Base-by-base conservation (phyloP, 169 alveolate genomes). In the Plasmodium coatneyi region DNA sequence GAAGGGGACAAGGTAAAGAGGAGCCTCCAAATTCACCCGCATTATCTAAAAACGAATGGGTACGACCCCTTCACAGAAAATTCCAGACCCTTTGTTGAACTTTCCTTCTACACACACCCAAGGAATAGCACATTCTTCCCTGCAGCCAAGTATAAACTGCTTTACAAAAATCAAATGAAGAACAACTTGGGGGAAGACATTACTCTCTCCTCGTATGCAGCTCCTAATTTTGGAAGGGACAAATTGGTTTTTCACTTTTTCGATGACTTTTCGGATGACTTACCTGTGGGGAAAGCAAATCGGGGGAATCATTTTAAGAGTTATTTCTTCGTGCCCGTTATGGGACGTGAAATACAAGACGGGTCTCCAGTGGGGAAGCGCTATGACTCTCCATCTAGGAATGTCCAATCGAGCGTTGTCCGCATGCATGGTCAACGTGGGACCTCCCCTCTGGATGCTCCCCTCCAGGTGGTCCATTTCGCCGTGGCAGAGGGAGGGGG, bases 401-500 rank as follows among this genome's bases (percentile, higher is more conserved):
- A 4, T 49, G 22, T 3, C 22, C 60, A 12, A 14, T 12, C 7
- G 60, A 49, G 60, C 22, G 22, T 6, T 49, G 60, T 14, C 60
- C 22, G 1, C 9, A 14, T 14, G 60, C 19, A 16, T 16, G 60
- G 22, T 49, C n/a, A 43, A 43, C 54, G 54, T 43, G 54, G 54
- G n/a, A 10, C 4, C 54, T n/a, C 28, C 36, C 36, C 56, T 19
- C 6, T 5, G 16, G 32, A 52, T 52, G 78, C 71, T 7, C 32
- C 43, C 76, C 30, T 7, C 34, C 52, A 89, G 34, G 82, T 46
- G 0, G 56, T 91, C 72, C 52, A 90, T 78, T 82, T 81, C 25
- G 93, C 93, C 71, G 80, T 95, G 32, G 97, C 96, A 30, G 97
- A 96, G 66, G 97, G 97, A 25, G 87, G 36, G 22, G 96, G 97